A percentile compares a stretch with the other conserved stretches of the same genome.
These are phyloP conservation scores for Lodderomyces oxycetoniae DNA, from an alignment of 1,139 yeast species.

Conservation along the genomic window DNA sequence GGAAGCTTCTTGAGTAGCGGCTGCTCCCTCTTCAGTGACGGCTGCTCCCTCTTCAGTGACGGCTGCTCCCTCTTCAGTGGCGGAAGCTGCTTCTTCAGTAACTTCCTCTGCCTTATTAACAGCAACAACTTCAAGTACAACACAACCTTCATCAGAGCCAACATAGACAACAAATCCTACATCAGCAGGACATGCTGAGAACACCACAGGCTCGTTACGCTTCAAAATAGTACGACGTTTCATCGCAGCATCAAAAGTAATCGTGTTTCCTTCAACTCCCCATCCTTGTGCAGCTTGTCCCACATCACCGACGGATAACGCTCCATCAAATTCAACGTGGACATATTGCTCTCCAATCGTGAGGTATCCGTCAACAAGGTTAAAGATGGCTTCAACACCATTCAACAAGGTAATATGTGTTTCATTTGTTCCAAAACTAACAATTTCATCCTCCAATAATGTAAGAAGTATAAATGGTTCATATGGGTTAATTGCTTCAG, in stretches of 20 bases:
- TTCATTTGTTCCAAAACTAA: conserved; percentile 5
- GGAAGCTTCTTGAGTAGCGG: too few relatives aligned
- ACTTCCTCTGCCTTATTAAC: conserved; percentile 4
- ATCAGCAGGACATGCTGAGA: conserved; percentile 17
- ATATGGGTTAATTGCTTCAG: too few relatives aligned
- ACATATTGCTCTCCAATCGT: conserved; percentile 5
- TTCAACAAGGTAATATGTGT: conserved; percentile 6
- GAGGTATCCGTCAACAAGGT: conserved; percentile 6
- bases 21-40: too few relatives aligned
- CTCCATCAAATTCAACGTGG: conserved; percentile 1
- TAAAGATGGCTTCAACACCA: conserved; percentile 4
- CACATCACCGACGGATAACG: conserved; percentile 11
- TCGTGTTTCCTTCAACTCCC: conserved; percentile 23
- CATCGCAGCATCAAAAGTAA: conserved; percentile 20
- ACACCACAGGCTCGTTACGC: conserved; percentile 11
- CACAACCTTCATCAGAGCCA: conserved; percentile 11
- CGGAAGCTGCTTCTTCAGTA: too few relatives aligned
- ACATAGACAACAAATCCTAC: conserved; percentile 16
- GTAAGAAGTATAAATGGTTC: conserved; percentile 21
- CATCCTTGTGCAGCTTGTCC: conserved; percentile 24
- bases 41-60: too few relatives aligned
- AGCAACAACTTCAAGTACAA: conserved; percentile 7
- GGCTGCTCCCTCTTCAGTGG: too few relatives aligned
- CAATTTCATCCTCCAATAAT: not conserved
- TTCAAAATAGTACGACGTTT: conserved; percentile 21